A percentile compares a stretch with the other conserved stretches of the same genome.
Conservation (phyloP, 352 stramenopile genomes). For the Halophytophthora batemanensis region DNA sequence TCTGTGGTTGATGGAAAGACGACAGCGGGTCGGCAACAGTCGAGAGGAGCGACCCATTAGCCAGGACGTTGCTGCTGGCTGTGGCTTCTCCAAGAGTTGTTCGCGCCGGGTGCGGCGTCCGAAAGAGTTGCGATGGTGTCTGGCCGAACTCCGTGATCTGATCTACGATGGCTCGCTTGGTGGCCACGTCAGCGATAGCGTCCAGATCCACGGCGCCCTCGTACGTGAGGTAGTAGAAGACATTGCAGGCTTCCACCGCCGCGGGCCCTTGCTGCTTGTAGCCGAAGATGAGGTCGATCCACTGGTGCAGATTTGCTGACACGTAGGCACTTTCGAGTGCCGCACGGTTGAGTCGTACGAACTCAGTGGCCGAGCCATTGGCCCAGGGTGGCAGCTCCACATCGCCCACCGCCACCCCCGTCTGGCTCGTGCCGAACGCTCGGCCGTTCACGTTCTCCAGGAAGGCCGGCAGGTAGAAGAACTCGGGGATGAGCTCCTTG, state of each 20-base stretch:
- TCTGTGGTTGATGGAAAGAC: conserved; percentile 1
- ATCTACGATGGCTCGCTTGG: conserved; percentile 85
- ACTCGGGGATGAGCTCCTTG: conserved; percentile 99
- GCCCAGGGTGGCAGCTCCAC: conserved; percentile 94
- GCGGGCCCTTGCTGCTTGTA: conserved; percentile 93
- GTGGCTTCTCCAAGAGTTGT: conserved; percentile 2
- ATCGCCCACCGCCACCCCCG: conserved; percentile 84
- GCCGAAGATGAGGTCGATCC: conserved; percentile 99
- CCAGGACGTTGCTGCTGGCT: background rate
- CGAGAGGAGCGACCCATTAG: conserved; percentile 17
- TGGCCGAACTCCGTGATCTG: conserved; percentile 99
- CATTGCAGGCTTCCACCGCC: conserved; percentile 93
- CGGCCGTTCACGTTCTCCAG: conserved; percentile 95
- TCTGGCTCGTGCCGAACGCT: conserved; percentile 90
- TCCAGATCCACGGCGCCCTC: conserved; percentile 97
- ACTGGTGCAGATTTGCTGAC: conserved; percentile 95
- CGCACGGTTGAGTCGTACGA: conserved; percentile 93
- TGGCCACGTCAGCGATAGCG: conserved; percentile 48
- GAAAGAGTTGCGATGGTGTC: conserved; percentile 94
- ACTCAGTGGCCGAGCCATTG: conserved; percentile 90
- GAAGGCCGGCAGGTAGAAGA: conserved; percentile 95
- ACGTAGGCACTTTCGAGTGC: conserved; percentile 96
- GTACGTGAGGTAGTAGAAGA: conserved; percentile 98
- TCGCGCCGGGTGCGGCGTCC: conserved; percentile 65
- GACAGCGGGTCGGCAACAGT: conserved; percentile 14